Conservation (phyloP, 176 grass and related monocot genomes). For the Triticum turgidum region DNA sequence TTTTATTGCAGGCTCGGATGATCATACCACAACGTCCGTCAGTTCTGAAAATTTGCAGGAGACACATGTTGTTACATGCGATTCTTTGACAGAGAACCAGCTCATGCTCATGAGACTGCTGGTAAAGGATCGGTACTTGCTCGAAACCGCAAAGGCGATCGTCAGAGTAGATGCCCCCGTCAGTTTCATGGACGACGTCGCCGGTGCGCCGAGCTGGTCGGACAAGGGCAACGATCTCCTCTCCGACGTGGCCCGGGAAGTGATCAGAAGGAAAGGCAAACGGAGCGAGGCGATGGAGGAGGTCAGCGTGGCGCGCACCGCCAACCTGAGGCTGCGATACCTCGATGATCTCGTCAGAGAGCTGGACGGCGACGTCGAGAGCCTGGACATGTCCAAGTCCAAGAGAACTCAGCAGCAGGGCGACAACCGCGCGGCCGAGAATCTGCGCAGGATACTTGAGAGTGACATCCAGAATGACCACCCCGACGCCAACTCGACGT, state of each 20-base stretch:
- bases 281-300: slow-evolving; percentile 34
- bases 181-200: slow-evolving; percentile 16
- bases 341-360: slow-evolving; percentile 70
- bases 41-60: neutral
- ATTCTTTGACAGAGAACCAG: slow-evolving; percentile 62
- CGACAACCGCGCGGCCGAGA: slow-evolving; percentile 25
- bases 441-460: slow-evolving; percentile 45
- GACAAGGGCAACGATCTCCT: slow-evolving; percentile 54
- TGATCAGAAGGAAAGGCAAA: slow-evolving; percentile 68
- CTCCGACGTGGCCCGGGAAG: slow-evolving; percentile 58
- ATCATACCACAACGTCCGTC: neutral
- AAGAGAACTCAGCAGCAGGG: slow-evolving; percentile 12
- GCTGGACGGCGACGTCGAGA: slow-evolving; percentile 65
- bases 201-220: slow-evolving; percentile 17
- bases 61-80: slow-evolving; percentile 21
- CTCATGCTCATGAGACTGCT: slow-evolving; percentile 50
- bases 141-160: slow-evolving; percentile 52
- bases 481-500: slow-evolving; percentile 72
- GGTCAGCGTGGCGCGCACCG: neutral
- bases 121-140: slow-evolving; percentile 57
- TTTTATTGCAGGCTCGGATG: slow-evolving; percentile 37
- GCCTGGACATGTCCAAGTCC: slow-evolving; percentile 31
- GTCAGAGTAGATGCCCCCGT: slow-evolving; percentile 38
- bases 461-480: slow-evolving; percentile 57
- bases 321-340: slow-evolving; percentile 20